These are phyloP conservation scores for Phyllosticta citribraziliensis DNA, from an alignment of 2,329 filamentous ascomycete genomes.

Conservation along the genomic window DNA sequence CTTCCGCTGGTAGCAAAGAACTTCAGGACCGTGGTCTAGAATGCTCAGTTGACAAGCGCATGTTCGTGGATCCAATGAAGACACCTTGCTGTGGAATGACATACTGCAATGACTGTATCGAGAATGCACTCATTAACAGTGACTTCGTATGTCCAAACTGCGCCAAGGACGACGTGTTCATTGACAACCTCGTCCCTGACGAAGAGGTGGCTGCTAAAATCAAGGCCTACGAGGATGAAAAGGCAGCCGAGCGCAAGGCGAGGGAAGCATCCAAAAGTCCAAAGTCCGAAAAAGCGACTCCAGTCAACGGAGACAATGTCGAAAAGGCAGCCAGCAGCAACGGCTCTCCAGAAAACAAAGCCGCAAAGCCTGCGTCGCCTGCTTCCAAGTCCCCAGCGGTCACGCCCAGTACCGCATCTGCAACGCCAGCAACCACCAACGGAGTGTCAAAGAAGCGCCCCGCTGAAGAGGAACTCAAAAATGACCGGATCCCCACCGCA, in stretches of 20 bases:
- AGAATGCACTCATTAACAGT: slow-evolving; percentile 95
- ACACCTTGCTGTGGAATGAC: slow-evolving; percentile 97
- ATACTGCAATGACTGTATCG: slow-evolving; percentile 99
- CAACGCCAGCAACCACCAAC: slow-evolving; percentile 9
- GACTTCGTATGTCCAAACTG: slow-evolving; percentile 94
- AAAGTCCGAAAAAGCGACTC: slow-evolving; percentile 27
- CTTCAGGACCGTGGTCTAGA: slow-evolving; percentile 79
- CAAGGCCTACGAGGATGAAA: slow-evolving; percentile 58
- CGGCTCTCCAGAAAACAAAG: slow-evolving; percentile 2
- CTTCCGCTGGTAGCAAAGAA: slow-evolving; percentile 71
- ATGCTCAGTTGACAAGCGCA: slow-evolving; percentile 92
- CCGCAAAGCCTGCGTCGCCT: slow-evolving; percentile 5
- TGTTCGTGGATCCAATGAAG: slow-evolving; percentile 98
- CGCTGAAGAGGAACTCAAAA: slow-evolving; percentile 57
- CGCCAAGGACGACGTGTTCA: slow-evolving; percentile 78
- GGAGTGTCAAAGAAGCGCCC: slow-evolving; percentile 64
- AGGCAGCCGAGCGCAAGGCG: slow-evolving; percentile 32
- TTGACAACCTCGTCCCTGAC: slow-evolving; percentile 81
- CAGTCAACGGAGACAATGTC: slow-evolving; percentile 13
- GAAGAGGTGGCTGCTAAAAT: slow-evolving; percentile 70
- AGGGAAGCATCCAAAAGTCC: slow-evolving; percentile 31
- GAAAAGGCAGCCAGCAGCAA: background rate
- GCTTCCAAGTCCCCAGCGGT: background rate
- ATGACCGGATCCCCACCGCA: slow-evolving; percentile 32
- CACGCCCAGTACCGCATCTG: slow-evolving; percentile 11